Percentiles rank a stretch among this genome's conserved stretches.
Conservation (phyloP, 257 asterid species). For the Solanum pinnatisectum region DNA sequence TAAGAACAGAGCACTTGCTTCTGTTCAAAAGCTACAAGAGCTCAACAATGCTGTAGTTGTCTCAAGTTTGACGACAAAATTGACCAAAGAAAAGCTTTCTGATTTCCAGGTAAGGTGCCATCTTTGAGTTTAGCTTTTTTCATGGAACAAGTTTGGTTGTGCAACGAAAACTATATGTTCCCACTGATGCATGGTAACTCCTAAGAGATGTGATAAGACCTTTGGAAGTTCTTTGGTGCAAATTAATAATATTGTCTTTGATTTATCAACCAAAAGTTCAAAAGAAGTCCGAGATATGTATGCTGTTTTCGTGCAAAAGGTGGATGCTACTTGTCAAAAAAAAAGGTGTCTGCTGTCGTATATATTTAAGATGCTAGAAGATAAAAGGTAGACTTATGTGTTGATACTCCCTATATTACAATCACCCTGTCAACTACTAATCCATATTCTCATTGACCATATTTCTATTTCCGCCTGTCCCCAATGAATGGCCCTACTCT, state of each 20-base stretch:
- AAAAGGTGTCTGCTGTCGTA: background rate
- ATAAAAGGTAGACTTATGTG: background rate
- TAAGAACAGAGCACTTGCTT: constrained; percentile 80
- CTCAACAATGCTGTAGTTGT: constrained; percentile 80
- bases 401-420: background rate
- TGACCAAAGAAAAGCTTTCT: constrained; percentile 63
- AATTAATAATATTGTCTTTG: background rate
- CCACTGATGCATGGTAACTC: background rate
- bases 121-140: background rate
- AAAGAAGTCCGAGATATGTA: background rate
- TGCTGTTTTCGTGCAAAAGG: background rate
- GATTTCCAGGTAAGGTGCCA: constrained; percentile 50
- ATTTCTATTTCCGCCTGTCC: background rate
- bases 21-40: constrained; percentile 82
- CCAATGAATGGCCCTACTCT: background rate
- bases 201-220: background rate
- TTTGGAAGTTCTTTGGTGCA: background rate
- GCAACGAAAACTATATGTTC: background rate
- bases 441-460: background rate
- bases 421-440: background rate
- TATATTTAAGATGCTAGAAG: background rate
- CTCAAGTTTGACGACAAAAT: constrained; percentile 56
- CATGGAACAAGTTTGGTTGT: background rate
- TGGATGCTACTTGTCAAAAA: background rate
- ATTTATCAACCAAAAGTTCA: background rate